Conservation (phyloP, 192 early-diverging fungal genomes). For the Linnemannia exigua region DNA sequence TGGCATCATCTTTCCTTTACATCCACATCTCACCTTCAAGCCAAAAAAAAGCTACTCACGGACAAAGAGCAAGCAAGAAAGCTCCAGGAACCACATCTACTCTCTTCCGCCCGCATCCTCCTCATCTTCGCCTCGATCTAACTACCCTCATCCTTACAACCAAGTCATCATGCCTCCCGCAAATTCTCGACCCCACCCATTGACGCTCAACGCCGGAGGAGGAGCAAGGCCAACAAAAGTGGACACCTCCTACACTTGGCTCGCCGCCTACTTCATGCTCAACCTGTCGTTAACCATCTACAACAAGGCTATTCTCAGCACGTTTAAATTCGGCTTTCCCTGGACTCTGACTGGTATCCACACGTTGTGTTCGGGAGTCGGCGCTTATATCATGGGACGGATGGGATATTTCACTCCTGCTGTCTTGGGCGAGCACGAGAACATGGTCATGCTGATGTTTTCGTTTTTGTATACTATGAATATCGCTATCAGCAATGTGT, state of each 20-base stretch:
- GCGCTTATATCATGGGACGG: conserved; percentile 67
- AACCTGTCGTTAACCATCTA: conserved; percentile 87
- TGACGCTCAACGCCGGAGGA: conserved; percentile 22
- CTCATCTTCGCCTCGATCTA: neutral
- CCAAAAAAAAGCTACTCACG: neutral
- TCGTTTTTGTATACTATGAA: conserved; percentile 92
- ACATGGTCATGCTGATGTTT: conserved; percentile 79
- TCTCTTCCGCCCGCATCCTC: neutral
- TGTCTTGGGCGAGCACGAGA: conserved; percentile 68
- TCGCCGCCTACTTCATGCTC: conserved; percentile 78
- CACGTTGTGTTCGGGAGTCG: conserved; percentile 78
- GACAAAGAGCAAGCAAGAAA: neutral
- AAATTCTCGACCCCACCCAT: conserved; percentile 33
- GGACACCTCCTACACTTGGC: conserved; percentile 68
- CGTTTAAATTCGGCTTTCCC: conserved; percentile 83
- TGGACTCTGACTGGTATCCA: conserved; percentile 93
- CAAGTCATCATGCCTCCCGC: too few species aligned
- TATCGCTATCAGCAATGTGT: conserved; percentile 91
- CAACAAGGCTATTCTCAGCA: conserved; percentile 86
- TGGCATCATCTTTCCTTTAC: neutral
- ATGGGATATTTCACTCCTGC: conserved; percentile 68
- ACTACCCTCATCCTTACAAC: neutral
- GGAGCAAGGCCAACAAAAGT: conserved; percentile 26
- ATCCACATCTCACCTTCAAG: neutral
- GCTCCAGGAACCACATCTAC: neutral